Conservation (phyloP, 345 rosid species). For the rapeseed (Brassica napus) region DNA sequence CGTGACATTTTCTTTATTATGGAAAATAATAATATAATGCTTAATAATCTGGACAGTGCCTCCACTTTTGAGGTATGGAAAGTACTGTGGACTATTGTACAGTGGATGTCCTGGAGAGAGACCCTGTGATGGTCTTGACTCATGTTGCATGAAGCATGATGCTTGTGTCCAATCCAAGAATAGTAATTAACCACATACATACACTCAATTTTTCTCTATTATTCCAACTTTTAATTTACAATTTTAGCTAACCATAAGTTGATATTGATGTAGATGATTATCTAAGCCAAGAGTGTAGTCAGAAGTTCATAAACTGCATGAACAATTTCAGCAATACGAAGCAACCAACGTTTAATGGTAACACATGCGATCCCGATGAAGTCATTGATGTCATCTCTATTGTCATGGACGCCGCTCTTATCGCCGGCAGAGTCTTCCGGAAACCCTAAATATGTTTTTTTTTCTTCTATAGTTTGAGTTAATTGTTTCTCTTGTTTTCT, state of each 20-base stretch:
- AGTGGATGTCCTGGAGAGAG: conserved; percentile 92
- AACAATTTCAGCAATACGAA: conserved; percentile 47
- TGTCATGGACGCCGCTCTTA: conserved; percentile 85
- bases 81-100: conserved; percentile 84
- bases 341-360: conserved; percentile 64
- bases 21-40: background rate
- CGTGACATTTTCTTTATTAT: background rate
- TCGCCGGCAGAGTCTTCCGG: conserved; percentile 78
- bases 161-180: conserved; percentile 75
- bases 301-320: conserved; percentile 73
- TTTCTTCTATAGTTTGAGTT: background rate
- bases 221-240: background rate
- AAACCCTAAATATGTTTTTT: conserved; percentile 51
- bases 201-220: background rate
- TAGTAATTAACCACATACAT: conserved; percentile 45
- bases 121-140: conserved; percentile 93
- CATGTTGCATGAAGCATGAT: conserved; percentile 96
- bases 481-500: background rate
- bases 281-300: conserved; percentile 88
- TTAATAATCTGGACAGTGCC: conserved; percentile 52
- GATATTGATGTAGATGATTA: conserved; percentile 59
- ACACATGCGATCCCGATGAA: conserved; percentile 55
- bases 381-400: conserved; percentile 64
- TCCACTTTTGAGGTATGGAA: conserved; percentile 85
- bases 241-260: background rate